Evolutionary conservation across 345 rosid genomes (phyloP).

Genomic region (Populus ilicifolia): DNA sequence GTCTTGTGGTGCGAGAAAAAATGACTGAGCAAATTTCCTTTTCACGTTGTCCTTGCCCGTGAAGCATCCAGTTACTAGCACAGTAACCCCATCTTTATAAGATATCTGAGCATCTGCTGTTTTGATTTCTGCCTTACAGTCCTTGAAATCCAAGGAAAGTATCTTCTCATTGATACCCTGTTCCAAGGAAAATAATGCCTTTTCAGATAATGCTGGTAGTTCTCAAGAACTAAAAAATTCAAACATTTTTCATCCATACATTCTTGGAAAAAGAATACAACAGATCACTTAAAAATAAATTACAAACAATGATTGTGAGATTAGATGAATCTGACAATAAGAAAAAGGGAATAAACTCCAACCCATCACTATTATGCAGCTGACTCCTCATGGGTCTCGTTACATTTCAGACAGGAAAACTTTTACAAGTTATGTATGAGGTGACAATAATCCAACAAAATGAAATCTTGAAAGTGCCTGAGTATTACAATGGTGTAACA

Average conservation of each 20-base stretch:
- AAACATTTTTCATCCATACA: no score
- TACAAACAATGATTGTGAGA: no score
- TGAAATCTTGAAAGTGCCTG: no score
- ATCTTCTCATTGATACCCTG: conserved; percentile 71
- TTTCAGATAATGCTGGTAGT: neutral
- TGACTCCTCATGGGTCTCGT: no score
- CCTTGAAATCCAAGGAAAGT: conserved; percentile 48
- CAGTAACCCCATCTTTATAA: conserved; percentile 43
- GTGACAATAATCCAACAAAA: no score
- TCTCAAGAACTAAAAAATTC: no score
- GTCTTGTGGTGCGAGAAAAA: conserved; percentile 68
- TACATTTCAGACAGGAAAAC: no score
- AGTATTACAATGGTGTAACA: no score
- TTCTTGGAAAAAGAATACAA: neutral
- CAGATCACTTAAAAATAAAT: neutral
- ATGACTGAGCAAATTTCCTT: conserved; percentile 54
- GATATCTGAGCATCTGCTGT: conserved; percentile 63
- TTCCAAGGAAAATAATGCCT: conserved; percentile 5
- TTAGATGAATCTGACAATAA: no score
- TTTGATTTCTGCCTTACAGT: conserved; percentile 48
- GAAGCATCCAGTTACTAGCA: conserved; percentile 65
- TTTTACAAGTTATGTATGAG: no score
- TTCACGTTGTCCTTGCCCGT: conserved; percentile 40
- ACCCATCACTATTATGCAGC: no score
- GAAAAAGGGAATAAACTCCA: no score